Percentiles rank a stretch among this genome's conserved stretches.
Conservation (phyloP, 306 rosid species). For the Cyamopsis tetragonoloba region DNA sequence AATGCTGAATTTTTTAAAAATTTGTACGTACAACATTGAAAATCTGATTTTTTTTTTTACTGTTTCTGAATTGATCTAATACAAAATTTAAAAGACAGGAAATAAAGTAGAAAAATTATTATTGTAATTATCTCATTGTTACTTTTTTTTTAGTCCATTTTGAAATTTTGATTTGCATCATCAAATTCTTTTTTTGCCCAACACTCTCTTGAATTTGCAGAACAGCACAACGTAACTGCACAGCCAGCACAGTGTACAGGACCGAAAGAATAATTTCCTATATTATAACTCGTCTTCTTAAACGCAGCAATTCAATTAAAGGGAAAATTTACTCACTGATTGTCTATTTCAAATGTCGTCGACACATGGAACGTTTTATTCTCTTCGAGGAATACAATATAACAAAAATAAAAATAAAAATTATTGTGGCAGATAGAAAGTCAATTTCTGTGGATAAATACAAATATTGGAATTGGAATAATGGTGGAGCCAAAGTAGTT, state of each 20-base stretch:
- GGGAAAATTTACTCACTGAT: neutral
- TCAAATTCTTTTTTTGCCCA: too few relatives aligned
- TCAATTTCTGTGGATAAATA: neutral
- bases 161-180: too few relatives aligned
- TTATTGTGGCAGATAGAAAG: conserved; percentile 8
- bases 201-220: neutral
- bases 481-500: conserved; percentile 17
- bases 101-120: too few relatives aligned
- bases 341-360: conserved; percentile 21
- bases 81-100: too few relatives aligned
- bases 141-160: too few relatives aligned
- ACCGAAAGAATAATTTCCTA: neutral
- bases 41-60: too few relatives aligned
- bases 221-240: neutral
- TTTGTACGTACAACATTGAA: too few relatives aligned
- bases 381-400: neutral
- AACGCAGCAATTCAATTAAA: neutral
- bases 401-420: neutral
- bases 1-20: too few relatives aligned
- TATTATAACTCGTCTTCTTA: neutral
- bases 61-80: too few relatives aligned
- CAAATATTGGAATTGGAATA: neutral
- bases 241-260: too few relatives aligned
- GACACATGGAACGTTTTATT: neutral
- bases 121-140: too few relatives aligned